A percentile compares a stretch with the other conserved stretches of the same genome.
Conservation (phyloP, 257 asterid genomes). For the Solanum rostratum region DNA sequence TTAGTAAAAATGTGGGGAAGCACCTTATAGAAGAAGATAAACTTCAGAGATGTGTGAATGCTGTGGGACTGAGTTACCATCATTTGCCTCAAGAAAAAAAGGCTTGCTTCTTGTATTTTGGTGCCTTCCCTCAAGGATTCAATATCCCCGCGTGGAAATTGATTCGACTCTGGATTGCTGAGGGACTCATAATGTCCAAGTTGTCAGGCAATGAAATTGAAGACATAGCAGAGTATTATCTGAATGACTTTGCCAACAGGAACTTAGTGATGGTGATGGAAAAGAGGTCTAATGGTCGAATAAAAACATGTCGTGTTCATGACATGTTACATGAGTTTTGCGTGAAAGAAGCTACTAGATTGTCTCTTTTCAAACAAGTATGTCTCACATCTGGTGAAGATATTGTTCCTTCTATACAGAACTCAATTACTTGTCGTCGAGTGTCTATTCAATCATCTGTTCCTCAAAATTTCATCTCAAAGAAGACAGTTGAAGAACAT, state of each 20-base stretch:
- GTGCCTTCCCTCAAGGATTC: constrained; percentile 7
- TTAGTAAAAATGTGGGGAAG: constrained; percentile 1
- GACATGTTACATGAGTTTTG: constrained; percentile 18
- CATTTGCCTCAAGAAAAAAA: constrained; percentile 1
- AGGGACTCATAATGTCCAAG: constrained; percentile 4
- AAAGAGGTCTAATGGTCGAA: neutral
- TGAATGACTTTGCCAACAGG: constrained; percentile 4
- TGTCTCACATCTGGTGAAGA: neutral
- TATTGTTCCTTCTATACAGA: neutral
- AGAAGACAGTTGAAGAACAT: neutral
- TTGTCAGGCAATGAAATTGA: neutral
- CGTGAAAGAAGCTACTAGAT: neutral
- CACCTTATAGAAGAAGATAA: neutral
- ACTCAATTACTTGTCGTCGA: neutral
- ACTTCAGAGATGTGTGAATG: neutral
- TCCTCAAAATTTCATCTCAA: neutral
- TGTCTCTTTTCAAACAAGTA: neutral
- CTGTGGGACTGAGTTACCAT: constrained; percentile 5
- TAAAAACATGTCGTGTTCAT: constrained; percentile 9
- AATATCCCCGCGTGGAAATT: constrained; percentile 7
- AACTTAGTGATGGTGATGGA: constrained; percentile 9
- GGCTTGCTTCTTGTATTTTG: constrained; percentile 14
- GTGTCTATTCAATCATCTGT: neutral
- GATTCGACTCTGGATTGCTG: constrained; percentile 6
- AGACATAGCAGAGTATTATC: constrained; percentile 3